Evolutionary conservation across 2,329 filamentous ascomycete species (phyloP).

Genomic region (Ascosphaera pollenicola): DNA sequence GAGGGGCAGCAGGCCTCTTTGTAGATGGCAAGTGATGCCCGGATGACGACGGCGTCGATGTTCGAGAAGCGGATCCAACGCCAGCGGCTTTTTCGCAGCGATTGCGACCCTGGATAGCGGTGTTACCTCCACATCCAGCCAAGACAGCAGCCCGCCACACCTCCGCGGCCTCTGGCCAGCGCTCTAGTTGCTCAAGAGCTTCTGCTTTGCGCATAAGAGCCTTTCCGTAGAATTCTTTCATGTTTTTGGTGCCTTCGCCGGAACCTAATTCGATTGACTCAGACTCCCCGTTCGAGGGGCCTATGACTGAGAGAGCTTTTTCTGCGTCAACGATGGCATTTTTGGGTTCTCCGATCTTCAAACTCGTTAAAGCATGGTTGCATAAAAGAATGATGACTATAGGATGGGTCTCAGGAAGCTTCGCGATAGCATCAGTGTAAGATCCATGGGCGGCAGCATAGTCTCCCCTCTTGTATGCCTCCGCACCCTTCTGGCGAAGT

Average conservation of each 20-base stretch:
- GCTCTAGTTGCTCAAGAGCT: constrained; percentile 85
- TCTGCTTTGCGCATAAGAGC: constrained; percentile 88
- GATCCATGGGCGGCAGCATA: constrained; percentile 67
- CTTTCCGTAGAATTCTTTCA: constrained; percentile 87
- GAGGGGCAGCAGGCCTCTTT: constrained; percentile 9
- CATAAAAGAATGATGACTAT: constrained; percentile 72
- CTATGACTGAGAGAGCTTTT: constrained; percentile 57
- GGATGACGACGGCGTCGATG: constrained; percentile 26
- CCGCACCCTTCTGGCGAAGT: constrained; percentile 58
- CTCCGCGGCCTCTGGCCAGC: constrained; percentile 61
- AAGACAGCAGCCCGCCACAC: constrained; percentile 73
- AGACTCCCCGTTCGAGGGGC: constrained; percentile 51
- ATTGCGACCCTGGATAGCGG: constrained; percentile 65
- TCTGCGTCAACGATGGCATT: constrained; percentile 71
- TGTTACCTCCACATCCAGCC: constrained; percentile 62
- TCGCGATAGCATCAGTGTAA: constrained; percentile 55
- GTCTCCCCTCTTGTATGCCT: constrained; percentile 85
- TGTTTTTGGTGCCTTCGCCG: constrained; percentile 50
- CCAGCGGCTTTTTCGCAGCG: constrained; percentile 75
- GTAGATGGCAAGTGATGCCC: constrained; percentile 11
- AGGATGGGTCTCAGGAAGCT: constrained; percentile 58
- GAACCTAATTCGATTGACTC: constrained; percentile 53
- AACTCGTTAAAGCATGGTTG: constrained; percentile 70
- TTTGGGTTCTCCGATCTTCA: constrained; percentile 86
- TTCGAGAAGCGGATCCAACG: constrained; percentile 31